Percentiles rank a stretch among this genome's conserved stretches.
phyloP scores from a whole-genome alignment of 805 yeast genomes.

The Lipomyces anomalus region DNA sequence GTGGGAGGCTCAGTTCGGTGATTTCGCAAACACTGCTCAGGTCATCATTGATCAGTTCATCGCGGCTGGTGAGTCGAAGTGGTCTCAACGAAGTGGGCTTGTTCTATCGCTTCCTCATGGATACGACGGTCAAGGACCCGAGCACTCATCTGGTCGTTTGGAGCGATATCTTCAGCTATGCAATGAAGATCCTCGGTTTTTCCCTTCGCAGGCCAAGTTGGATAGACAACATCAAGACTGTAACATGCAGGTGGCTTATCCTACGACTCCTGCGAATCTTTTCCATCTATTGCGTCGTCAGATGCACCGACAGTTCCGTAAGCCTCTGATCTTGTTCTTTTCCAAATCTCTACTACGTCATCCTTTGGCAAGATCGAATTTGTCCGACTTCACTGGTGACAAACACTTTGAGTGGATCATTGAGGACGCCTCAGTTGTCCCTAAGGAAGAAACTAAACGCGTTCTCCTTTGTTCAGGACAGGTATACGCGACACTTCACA shows the following conservation, averaged over 20 bases:
- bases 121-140: slow-evolving; percentile 99
- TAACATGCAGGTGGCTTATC: slow-evolving; percentile 96
- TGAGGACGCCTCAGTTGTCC: slow-evolving; percentile 74
- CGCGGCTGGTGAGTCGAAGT: slow-evolving; percentile 94
- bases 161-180: slow-evolving; percentile 95
- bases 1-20: slow-evolving; percentile 99
- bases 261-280: slow-evolving; percentile 93
- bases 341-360: slow-evolving; percentile 93
- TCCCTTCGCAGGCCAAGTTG: slow-evolving; percentile 85
- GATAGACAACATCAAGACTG: slow-evolving; percentile 98
- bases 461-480: slow-evolving; percentile 85
- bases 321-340: slow-evolving; percentile 73
- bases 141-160: slow-evolving; percentile 95
- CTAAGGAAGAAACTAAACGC: slow-evolving; percentile 81
- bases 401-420: slow-evolving; percentile 93
- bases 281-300: slow-evolving; percentile 98
- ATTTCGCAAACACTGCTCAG: slow-evolving; percentile 98
- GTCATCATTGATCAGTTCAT: slow-evolving; percentile 95
- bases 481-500: slow-evolving; percentile 86
- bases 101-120: slow-evolving; percentile 97
- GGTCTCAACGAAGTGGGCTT: slow-evolving; percentile 98
- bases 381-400: slow-evolving; percentile 83
- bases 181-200: slow-evolving; percentile 89
- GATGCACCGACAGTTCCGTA: slow-evolving; percentile 97
- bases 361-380: slow-evolving; percentile 87